Conservation (phyloP, 108 stramenopile species). For the Fistulifera pelliculosa region DNA sequence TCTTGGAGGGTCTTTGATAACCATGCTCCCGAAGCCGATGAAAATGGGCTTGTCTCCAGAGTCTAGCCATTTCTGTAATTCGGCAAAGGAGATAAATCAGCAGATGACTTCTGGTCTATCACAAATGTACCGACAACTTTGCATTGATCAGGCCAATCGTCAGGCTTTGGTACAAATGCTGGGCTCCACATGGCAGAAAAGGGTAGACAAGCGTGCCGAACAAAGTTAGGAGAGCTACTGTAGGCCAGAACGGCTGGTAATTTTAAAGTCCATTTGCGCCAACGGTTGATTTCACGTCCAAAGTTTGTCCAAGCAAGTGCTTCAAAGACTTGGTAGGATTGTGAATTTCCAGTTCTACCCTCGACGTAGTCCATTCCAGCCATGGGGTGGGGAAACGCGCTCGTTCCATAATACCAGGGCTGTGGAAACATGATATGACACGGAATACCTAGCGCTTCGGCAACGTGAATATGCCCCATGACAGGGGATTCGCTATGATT, state of each 20-base stretch:
- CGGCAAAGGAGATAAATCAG: constrained; percentile 23
- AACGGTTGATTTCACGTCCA: constrained; percentile 27
- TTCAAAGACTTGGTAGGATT: constrained; percentile 43
- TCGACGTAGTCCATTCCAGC: constrained; percentile 34
- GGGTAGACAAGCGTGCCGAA: constrained; percentile 36
- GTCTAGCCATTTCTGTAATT: constrained; percentile 35
- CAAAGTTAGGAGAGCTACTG: constrained; percentile 20
- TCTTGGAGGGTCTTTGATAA: constrained; percentile 42
- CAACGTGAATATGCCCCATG: constrained; percentile 75
- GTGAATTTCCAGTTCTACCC: constrained; percentile 12
- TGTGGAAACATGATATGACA: constrained; percentile 85
- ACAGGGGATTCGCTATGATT: constrained; percentile 64
- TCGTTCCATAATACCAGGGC: constrained; percentile 74
- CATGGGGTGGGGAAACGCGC: constrained; percentile 73
- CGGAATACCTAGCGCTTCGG: constrained; percentile 73
- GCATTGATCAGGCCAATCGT: constrained; percentile 77
- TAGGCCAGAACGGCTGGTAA: constrained; percentile 27
- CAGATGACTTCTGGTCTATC: constrained; percentile 9
- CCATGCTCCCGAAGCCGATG: constrained; percentile 69
- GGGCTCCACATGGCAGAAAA: constrained; percentile 80
- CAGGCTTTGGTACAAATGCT: constrained; percentile 69
- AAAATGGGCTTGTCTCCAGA: constrained; percentile 46
- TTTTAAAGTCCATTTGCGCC: constrained; percentile 25
- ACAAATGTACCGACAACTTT: constrained; percentile 70
- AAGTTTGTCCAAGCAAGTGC: constrained; percentile 19